These are phyloP conservation scores for Blastobotrys americana DNA, from an alignment of 805 yeast genomes.

Conservation along the genomic window DNA sequence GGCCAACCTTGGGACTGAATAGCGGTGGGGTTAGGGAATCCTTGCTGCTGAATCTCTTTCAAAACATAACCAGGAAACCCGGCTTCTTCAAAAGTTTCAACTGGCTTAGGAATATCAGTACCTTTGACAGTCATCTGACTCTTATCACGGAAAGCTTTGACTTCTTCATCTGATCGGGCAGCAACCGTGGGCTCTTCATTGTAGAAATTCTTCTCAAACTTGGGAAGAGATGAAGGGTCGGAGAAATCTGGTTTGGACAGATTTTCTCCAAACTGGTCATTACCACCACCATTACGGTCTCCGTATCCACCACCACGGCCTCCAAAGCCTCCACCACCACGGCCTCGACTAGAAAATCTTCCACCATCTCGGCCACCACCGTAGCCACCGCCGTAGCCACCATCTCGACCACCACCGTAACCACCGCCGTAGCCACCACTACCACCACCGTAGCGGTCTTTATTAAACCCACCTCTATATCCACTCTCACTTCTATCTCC, in stretches of 20 bases:
- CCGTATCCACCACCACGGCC: conserved; percentile 33
- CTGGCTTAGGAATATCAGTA: conserved; percentile 85
- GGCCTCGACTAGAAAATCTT: conserved; percentile 30
- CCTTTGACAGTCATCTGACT: conserved; percentile 85
- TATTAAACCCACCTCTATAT: conserved; percentile 17
- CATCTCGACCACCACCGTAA: conserved; percentile 36
- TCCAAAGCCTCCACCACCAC: conserved; percentile 34
- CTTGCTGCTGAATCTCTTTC: conserved; percentile 80
- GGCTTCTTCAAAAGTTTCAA: conserved; percentile 88
- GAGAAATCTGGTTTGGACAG: conserved; percentile 69
- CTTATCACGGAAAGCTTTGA: conserved; percentile 67
- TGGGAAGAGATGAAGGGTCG: conserved; percentile 66
- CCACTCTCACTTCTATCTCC: conserved; percentile 24
- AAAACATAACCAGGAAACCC: conserved; percentile 95
- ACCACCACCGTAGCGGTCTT: conserved; percentile 26
- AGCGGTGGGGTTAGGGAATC: conserved; percentile 90
- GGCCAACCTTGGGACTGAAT: conserved; percentile 99
- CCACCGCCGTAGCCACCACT: conserved; percentile 31
- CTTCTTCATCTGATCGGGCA: conserved; percentile 65
- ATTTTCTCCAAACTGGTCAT: conserved; percentile 40
- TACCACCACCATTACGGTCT: conserved; percentile 31
- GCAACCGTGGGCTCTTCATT: conserved; percentile 75
- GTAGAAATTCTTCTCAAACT: conserved; percentile 93
- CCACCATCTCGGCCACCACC: conserved; percentile 35
- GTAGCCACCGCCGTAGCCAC: conserved; percentile 30